These are phyloP conservation scores for Onygenales sp. DNA, from an alignment of 2,329 filamentous ascomycete species.

Conservation along the genomic window DNA sequence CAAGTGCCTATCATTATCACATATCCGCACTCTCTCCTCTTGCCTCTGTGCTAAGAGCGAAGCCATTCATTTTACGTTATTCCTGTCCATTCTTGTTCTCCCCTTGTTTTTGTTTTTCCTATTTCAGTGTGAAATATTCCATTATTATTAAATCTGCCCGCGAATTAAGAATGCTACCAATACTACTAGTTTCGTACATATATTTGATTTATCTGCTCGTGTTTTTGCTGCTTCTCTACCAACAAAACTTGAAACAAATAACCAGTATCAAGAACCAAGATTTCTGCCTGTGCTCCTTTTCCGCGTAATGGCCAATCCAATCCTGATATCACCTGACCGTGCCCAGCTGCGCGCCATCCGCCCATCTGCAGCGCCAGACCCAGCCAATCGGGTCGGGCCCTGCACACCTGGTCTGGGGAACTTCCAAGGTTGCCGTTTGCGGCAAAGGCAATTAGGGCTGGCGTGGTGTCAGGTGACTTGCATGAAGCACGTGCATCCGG, in stretches of 20 bases:
- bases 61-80: too few relatives aligned
- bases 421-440: background rate
- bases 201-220: too few relatives aligned
- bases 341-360: background rate
- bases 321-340: slow-evolving; percentile 2
- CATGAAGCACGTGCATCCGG: too few relatives aligned
- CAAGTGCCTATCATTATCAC: background rate
- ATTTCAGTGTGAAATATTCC: background rate
- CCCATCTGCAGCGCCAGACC: background rate
- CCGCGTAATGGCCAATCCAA: background rate
- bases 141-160: background rate
- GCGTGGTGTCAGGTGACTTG: background rate
- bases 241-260: background rate
- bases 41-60: too few relatives aligned
- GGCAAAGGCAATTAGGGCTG: background rate
- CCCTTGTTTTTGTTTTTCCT: background rate
- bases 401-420: background rate
- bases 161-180: too few relatives aligned
- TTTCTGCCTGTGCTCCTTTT: background rate
- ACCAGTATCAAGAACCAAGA: background rate
- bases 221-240: too few relatives aligned
- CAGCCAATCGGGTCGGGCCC: background rate
- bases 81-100: too few relatives aligned
- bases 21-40: background rate
- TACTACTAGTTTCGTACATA: too few relatives aligned